Evolutionary conservation across 2,329 filamentous ascomycete genomes (phyloP), one percentile per base, ranked within the genome.

Genomic region (Dendrostoma leiphaemia): DNA sequence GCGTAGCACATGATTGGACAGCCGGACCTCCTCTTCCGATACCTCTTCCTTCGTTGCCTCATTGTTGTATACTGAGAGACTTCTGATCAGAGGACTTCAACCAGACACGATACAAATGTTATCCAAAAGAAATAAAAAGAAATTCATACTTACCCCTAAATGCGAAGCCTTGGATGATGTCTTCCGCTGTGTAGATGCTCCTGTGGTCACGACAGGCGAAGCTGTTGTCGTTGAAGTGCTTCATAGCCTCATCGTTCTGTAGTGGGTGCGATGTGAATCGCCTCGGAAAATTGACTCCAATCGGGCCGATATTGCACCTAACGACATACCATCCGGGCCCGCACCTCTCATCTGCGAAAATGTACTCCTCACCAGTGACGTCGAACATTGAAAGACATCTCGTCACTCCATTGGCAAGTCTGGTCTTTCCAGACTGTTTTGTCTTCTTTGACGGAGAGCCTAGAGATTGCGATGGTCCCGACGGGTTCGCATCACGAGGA

Each of bases 301-400:
- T 5, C 10, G 8, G 3, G 12, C 29, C 32, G 15, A 23, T 2
- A 13, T 46, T 46, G 29, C 44, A 46, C 12, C 44, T 31, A 12
- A 46, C 12, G 29, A 46, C 44, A 34, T 46, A 46, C 44, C 44
- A 46, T 12, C 44, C 44, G 28, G 17, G 44, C 7, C 44, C 44
- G 28, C 44, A 46, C 44, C 26, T 31, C 28, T 21, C 2, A 28
- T 46, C 44, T 21, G 10, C 19, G 23, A 46, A 46, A 29, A 23
- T 23, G 29, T 32, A 46, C 3, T 46, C 44, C 19, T 24, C 12
- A 2, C 4, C 6, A 2, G 6, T 12, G 13, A 46, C 17, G 1
- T 32, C 44, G 4, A 15, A 31, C 7, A 46, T 13, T 2, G 5
- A 12, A 15, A 34, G 1, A 13, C 4, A 4, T 1, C 28, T 31